Percentiles rank a stretch among this genome's conserved stretches.
These are phyloP conservation scores for Lanmaoa rubissima DNA, from an alignment of 768 basidiomycete genomes.

Conservation along the genomic window DNA sequence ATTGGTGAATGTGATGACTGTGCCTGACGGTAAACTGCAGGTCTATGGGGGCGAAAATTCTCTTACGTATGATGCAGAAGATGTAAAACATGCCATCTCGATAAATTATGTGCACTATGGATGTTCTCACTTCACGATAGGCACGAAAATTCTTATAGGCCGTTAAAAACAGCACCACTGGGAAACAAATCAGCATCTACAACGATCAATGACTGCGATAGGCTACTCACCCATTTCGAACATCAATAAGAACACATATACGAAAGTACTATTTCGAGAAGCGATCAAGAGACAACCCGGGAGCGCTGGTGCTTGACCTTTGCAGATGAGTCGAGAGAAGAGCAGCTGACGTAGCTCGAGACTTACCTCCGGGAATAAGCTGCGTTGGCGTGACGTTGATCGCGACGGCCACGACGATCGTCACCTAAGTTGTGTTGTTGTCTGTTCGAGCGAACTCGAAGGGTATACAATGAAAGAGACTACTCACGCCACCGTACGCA, in stretches of 20 bases:
- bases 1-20: slow-evolving; percentile 20
- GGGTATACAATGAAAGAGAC: too few relatives aligned
- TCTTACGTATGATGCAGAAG: slow-evolving; percentile 17
- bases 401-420: slow-evolving; percentile 3
- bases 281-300: background rate
- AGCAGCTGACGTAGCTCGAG: background rate
- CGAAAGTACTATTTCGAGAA: background rate
- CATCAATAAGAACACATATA: slow-evolving; percentile 8
- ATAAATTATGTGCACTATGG: slow-evolving; percentile 11
- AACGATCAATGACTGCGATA: background rate
- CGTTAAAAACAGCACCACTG: slow-evolving; percentile 12
- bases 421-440: background rate
- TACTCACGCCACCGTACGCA: slow-evolving; percentile 9
- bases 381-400: slow-evolving; percentile 1
- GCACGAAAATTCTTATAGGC: slow-evolving; percentile 1
- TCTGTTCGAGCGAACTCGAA: background rate
- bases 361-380: slow-evolving; percentile 7
- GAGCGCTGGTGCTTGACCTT: background rate
- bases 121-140: background rate
- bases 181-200: background rate
- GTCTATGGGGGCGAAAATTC: too few relatives aligned
- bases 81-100: slow-evolving; percentile 19
- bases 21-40: background rate
- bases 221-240: slow-evolving; percentile 9
- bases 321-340: background rate